These are phyloP conservation scores for Colletotrichum tropicale DNA, from an alignment of 2,329 filamentous ascomycete species.

Conservation along the genomic window DNA sequence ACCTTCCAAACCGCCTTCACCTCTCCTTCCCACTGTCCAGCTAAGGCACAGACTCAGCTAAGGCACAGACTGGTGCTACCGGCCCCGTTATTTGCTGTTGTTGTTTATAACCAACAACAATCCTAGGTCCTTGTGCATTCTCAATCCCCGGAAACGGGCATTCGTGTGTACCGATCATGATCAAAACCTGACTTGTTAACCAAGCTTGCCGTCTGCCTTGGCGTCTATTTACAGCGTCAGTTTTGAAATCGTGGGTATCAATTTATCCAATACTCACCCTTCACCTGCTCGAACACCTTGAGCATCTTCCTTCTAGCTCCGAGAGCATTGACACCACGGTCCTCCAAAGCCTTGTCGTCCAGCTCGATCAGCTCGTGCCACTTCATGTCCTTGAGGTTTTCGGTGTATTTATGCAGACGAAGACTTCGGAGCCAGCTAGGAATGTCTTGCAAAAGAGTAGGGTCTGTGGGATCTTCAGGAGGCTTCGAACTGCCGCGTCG, in stretches of 20 bases:
- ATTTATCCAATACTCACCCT: constrained; percentile 54
- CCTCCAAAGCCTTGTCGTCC: constrained; percentile 91
- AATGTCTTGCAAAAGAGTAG: constrained; percentile 88
- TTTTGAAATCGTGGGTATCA: neutral
- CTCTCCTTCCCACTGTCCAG: neutral
- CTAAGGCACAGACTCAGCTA: neutral
- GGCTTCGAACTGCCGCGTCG: constrained; percentile 95
- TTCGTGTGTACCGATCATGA: too few species aligned
- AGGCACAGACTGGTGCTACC: neutral
- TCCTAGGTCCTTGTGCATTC: neutral
- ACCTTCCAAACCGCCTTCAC: neutral
- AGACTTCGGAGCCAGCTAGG: constrained; percentile 94
- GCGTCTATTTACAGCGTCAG: constrained; percentile 4
- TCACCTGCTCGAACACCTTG: constrained; percentile 98
- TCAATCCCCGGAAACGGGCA: neutral
- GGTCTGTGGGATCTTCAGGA: constrained; percentile 95
- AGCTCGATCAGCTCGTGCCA: constrained; percentile 93
- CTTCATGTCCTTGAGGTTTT: constrained; percentile 95
- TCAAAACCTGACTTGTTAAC: constrained; percentile 29
- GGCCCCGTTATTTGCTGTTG: too few species aligned
- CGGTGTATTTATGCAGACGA: constrained; percentile 97
- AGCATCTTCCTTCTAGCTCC: constrained; percentile 97
- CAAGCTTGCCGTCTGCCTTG: constrained; percentile 72
- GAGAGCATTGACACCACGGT: constrained; percentile 91
- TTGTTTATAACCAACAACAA: neutral